These are phyloP conservation scores for Pelargonium fulgidum DNA, from an alignment of 441 rosid genomes.

Conservation along the genomic window DNA sequence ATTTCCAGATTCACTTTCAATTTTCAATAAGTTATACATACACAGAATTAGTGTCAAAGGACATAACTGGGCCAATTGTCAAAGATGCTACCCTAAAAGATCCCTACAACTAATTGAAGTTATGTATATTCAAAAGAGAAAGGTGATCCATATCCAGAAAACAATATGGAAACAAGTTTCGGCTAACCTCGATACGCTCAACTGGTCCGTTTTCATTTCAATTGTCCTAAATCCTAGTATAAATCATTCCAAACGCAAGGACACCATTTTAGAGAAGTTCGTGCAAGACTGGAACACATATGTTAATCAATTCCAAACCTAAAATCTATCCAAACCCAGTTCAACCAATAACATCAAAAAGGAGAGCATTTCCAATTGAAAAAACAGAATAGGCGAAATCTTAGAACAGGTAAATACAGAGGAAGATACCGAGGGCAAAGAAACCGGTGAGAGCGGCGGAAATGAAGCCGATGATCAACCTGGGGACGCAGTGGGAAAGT, in stretches of 20 bases:
- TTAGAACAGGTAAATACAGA: neutral
- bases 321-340: neutral
- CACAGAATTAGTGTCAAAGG: too few species aligned
- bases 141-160: neutral
- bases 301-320: too few species aligned
- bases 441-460: slow-evolving; percentile 60
- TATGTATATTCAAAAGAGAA: neutral
- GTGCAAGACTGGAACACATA: neutral
- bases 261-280: neutral
- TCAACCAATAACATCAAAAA: neutral
- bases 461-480: slow-evolving; percentile 43
- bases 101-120: neutral
- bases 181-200: neutral
- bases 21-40: too few species aligned
- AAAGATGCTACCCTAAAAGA: neutral
- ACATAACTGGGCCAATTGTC: too few species aligned
- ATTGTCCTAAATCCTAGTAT: neutral
- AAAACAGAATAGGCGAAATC: neutral
- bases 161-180: neutral
- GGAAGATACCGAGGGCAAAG: slow-evolving; percentile 50
- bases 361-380: neutral
- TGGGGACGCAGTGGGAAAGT: slow-evolving; percentile 36
- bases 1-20: too few species aligned
- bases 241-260: neutral
- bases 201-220: neutral